Percentiles rank a stretch among this genome's conserved stretches.
Conservation (phyloP, 441 rosid species). For the Biscutella laevigata region DNA sequence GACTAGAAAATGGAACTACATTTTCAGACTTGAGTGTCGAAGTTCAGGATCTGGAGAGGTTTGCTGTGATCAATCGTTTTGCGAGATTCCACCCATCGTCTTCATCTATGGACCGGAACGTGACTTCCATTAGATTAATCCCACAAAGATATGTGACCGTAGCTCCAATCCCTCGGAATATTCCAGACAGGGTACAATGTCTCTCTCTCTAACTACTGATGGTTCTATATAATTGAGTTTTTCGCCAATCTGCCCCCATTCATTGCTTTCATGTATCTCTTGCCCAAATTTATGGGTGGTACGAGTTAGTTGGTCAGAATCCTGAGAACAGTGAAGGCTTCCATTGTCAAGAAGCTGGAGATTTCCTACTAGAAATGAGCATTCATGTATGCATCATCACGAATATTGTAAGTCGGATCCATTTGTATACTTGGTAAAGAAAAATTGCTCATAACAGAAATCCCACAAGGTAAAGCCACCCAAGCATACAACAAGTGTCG, state of each 20-base stretch:
- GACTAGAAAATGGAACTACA: conserved; percentile 59
- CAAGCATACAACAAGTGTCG: neutral
- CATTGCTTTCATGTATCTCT: conserved; percentile 4
- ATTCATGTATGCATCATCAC: conserved; percentile 8
- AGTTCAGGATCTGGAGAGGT: conserved; percentile 67
- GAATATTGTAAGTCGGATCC: conserved; percentile 14
- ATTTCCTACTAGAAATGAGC: conserved; percentile 5
- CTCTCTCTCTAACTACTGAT: conserved; percentile 53
- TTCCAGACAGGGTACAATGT: conserved; percentile 84
- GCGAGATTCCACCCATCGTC: conserved; percentile 68
- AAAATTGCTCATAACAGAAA: conserved; percentile 3
- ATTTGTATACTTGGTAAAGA: conserved; percentile 20
- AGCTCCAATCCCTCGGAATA: conserved; percentile 56
- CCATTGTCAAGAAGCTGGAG: conserved; percentile 11
- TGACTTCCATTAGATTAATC: conserved; percentile 32
- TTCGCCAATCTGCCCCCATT: conserved; percentile 26
- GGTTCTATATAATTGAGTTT: conserved; percentile 25
- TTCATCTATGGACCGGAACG: conserved; percentile 27
- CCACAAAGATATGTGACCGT: conserved; percentile 63
- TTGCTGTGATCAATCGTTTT: conserved; percentile 73
- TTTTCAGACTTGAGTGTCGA: conserved; percentile 58
- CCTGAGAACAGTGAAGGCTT: conserved; percentile 13
- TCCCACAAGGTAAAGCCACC: neutral
- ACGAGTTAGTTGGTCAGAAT: conserved; percentile 14
- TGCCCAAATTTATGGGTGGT: conserved; percentile 13